These are phyloP conservation scores for Ustilago bromivora DNA, from an alignment of 1,284 basidiomycete genomes.

Conservation along the genomic window DNA sequence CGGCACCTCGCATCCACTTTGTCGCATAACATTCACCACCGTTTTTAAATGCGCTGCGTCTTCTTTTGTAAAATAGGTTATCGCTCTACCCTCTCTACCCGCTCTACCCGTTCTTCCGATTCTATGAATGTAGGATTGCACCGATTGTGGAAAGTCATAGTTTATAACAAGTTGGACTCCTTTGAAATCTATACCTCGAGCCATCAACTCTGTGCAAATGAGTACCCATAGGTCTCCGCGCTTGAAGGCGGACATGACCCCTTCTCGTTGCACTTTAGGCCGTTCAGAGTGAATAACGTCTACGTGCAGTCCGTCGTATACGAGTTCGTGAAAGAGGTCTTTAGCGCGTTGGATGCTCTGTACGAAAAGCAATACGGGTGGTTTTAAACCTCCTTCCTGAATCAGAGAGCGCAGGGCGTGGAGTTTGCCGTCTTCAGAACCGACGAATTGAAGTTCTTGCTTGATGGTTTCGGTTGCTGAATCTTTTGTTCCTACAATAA, in stretches of 20 bases:
- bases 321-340: conserved; percentile 86
- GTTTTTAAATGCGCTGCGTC: conserved; percentile 91
- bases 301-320: conserved; percentile 86
- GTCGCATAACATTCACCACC: conserved; percentile 93
- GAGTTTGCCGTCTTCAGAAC: conserved; percentile 91
- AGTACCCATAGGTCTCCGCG: conserved; percentile 72
- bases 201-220: conserved; percentile 72
- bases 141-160: conserved; percentile 74
- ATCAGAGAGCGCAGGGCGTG: conserved; percentile 82
- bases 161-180: conserved; percentile 92
- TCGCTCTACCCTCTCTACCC: conserved; percentile 87
- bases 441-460: conserved; percentile 90
- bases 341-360: conserved; percentile 91
- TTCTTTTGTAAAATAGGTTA: conserved; percentile 95
- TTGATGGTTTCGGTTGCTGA: conserved; percentile 80
- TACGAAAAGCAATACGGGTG: conserved; percentile 91
- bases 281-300: conserved; percentile 92
- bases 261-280: conserved; percentile 86
- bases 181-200: conserved; percentile 96
- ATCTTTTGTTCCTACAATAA: conserved; percentile 76
- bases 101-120: conserved; percentile 97
- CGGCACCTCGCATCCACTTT: conserved; percentile 77
- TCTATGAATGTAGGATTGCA: conserved; percentile 94
- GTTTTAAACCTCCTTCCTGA: conserved; percentile 82
- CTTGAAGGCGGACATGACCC: conserved; percentile 79